A percentile compares a stretch with the other conserved stretches of the same genome.
These are phyloP conservation scores for Zanthoxylum bungeanum DNA, from an alignment of 345 rosid genomes.

Conservation along the genomic window DNA sequence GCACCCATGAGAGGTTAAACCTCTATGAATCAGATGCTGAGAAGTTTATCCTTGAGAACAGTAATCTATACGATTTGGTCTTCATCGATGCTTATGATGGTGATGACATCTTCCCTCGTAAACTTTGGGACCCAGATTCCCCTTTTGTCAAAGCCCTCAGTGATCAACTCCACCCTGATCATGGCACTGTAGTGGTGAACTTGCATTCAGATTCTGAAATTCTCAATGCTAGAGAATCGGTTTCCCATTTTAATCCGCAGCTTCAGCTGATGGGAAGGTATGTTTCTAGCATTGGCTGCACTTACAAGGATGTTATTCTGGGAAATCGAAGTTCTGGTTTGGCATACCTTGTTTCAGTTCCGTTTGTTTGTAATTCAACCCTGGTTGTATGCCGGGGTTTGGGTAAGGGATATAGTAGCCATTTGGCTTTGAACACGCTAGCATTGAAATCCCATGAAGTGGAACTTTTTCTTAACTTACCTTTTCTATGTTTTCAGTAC, in stretches of 20 bases:
- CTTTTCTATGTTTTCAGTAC: slow-evolving; percentile 67
- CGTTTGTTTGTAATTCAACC: slow-evolving; percentile 74
- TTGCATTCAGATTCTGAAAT: slow-evolving; percentile 68
- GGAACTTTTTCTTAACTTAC: slow-evolving; percentile 49
- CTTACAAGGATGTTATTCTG: slow-evolving; percentile 52
- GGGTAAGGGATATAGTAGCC: slow-evolving; percentile 28
- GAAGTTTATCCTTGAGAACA: slow-evolving; percentile 48
- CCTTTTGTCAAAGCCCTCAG: slow-evolving; percentile 62
- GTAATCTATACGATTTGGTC: slow-evolving; percentile 53
- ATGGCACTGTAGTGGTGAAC: slow-evolving; percentile 87
- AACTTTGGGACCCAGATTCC: slow-evolving; percentile 72
- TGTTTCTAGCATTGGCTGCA: slow-evolving; percentile 50
- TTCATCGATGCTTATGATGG: slow-evolving; percentile 96
- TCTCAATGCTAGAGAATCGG: slow-evolving; percentile 19
- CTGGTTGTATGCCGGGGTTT: slow-evolving; percentile 71
- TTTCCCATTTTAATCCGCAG: slow-evolving; percentile 29
- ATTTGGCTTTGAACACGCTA: slow-evolving; percentile 32
- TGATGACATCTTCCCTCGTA: slow-evolving; percentile 79
- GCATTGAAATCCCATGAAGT: slow-evolving; percentile 50
- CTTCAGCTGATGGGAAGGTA: slow-evolving; percentile 45
- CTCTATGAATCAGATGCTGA: slow-evolving; percentile 80
- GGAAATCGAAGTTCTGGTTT: slow-evolving; percentile 38
- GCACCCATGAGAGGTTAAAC: slow-evolving; percentile 75
- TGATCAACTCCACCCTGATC: slow-evolving; percentile 52
- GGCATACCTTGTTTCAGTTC: slow-evolving; percentile 60